Conservation (phyloP, 1,284 basidiomycete species). For the Sutorius eximius region DNA sequence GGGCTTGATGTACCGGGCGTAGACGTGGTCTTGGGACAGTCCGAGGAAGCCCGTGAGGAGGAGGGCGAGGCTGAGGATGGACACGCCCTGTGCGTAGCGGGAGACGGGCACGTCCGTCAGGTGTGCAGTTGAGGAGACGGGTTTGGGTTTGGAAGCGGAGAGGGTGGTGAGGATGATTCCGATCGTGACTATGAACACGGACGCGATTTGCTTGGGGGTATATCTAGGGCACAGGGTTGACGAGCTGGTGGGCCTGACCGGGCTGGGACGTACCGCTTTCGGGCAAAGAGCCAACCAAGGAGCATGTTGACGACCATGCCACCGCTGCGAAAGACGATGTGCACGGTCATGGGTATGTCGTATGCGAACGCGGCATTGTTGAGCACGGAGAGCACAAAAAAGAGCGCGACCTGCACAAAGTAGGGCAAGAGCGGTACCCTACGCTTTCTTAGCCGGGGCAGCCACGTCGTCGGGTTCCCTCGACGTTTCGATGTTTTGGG, state of each 20-base stretch:
- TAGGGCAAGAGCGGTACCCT: slow-evolving; percentile 77
- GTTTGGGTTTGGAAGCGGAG: slow-evolving; percentile 52
- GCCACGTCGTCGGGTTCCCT: background rate
- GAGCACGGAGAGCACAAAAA: slow-evolving; percentile 78
- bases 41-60: slow-evolving; percentile 84
- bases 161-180: slow-evolving; percentile 87
- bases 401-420: slow-evolving; percentile 80
- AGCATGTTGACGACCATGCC: slow-evolving; percentile 83
- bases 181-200: slow-evolving; percentile 77
- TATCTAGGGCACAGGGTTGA: slow-evolving; percentile 49
- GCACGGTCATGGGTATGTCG: slow-evolving; percentile 86
- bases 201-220: slow-evolving; percentile 61
- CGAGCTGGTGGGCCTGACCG: background rate
- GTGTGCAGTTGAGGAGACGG: slow-evolving; percentile 18
- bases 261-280: slow-evolving; percentile 37
- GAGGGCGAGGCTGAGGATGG: slow-evolving; percentile 74
- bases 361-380: slow-evolving; percentile 92
- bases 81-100: slow-evolving; percentile 71
- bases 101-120: slow-evolving; percentile 29
- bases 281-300: slow-evolving; percentile 64
- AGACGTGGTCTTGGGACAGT: slow-evolving; percentile 84
- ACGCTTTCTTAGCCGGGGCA: slow-evolving; percentile 55
- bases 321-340: slow-evolving; percentile 93
- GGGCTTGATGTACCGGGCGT: slow-evolving; percentile 56
- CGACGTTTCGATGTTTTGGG: slow-evolving; percentile 16